Base-by-base conservation (phyloP, 768 basidiomycete genomes). In the Phanerochaete sordida region DNA sequence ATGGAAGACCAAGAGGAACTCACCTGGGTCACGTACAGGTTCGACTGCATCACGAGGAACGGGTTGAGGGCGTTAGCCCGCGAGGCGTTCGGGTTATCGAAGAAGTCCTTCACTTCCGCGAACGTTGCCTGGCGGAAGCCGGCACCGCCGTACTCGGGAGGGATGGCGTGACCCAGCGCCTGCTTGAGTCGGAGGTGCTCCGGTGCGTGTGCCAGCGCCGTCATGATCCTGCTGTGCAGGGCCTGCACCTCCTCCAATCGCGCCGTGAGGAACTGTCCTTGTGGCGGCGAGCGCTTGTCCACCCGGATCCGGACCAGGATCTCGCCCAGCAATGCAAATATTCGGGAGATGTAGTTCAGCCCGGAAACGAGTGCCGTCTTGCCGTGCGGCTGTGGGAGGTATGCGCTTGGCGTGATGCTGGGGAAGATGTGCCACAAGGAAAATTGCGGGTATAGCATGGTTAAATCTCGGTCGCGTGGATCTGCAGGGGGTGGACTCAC, bases 1-100 rank as follows among this genome's bases (percentile, higher is more conserved):
- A 48, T 30, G 24, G 44, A 55, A 54, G 21, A 58, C 26, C 19
- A 26, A 26, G 30, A 12, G 30, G 45, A 30, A 45, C 81, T 61
- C 63, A 89, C 93, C 83, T 95, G 93, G 12, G 93, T 95, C 66
- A 95, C 93, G 66, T 89, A 95, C 44, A 96, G 77, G 68, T 96
- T 96, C 35, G 90, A 90, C 73, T 95, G 93, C 84, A 93, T 90
- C 31, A 96, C 93, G 31, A 95, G 79, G 79, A 89, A 95, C 21
- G 91, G 88, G 70, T 96, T 94, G 56, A 91, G 80, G 0, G 93
- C 93, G 67, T 91, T 90, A 58, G 85, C 91, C 23, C 90, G 82
- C 9, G 86, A 90, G 8, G 91, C 91, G 62, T 93, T 90, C 13
- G 94, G 93, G 66, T 95, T 91, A 64, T 93, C 88, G 70, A 95